A percentile compares a stretch with the other conserved stretches of the same genome.
These are phyloP conservation scores for Coniella vitis DNA, from an alignment of 2,329 filamentous ascomycete genomes.

Conservation along the genomic window DNA sequence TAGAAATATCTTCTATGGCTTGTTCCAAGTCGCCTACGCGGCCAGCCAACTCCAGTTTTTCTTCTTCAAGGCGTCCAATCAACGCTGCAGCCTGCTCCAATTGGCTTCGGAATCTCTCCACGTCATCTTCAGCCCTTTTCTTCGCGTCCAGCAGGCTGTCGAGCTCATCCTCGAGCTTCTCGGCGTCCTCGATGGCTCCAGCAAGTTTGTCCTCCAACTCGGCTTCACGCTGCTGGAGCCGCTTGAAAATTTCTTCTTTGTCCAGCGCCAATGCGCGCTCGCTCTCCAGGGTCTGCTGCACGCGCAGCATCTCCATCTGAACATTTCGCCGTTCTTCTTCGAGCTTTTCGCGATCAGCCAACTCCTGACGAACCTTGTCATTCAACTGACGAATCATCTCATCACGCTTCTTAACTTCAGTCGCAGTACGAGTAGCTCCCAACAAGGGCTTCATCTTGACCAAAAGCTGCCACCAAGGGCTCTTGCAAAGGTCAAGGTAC, in stretches of 20 bases:
- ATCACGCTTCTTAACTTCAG: conserved; percentile 91
- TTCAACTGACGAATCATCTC: conserved; percentile 87
- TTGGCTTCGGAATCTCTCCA: conserved; percentile 70
- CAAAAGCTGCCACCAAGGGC: conserved; percentile 96
- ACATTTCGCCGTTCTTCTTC: conserved; percentile 88
- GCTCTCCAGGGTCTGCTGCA: conserved; percentile 91
- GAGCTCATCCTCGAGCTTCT: conserved; percentile 86
- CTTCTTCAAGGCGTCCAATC: conserved; percentile 77
- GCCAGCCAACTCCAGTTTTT: conserved; percentile 68
- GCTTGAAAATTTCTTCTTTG: conserved; percentile 98
- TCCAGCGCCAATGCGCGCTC: conserved; percentile 92
- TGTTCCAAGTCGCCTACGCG: conserved; percentile 64
- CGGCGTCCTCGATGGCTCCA: conserved; percentile 88
- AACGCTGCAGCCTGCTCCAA: conserved; percentile 87
- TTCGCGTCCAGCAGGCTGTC: conserved; percentile 85
- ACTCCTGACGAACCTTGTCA: conserved; percentile 72
- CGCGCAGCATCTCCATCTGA: conserved; percentile 77
- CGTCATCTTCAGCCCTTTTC: conserved; percentile 78
- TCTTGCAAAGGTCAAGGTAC: conserved; percentile 82
- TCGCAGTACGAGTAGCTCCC: conserved; percentile 82
- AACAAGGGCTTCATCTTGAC: conserved; percentile 92
- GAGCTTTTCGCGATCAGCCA: conserved; percentile 66
- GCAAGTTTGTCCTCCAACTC: conserved; percentile 91
- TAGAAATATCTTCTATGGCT: conserved; percentile 64
- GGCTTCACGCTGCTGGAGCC: conserved; percentile 84